phyloP scores from a whole-genome alignment of 495 filamentous ascomycete genomes.

The Penicillium salamii region DNA sequence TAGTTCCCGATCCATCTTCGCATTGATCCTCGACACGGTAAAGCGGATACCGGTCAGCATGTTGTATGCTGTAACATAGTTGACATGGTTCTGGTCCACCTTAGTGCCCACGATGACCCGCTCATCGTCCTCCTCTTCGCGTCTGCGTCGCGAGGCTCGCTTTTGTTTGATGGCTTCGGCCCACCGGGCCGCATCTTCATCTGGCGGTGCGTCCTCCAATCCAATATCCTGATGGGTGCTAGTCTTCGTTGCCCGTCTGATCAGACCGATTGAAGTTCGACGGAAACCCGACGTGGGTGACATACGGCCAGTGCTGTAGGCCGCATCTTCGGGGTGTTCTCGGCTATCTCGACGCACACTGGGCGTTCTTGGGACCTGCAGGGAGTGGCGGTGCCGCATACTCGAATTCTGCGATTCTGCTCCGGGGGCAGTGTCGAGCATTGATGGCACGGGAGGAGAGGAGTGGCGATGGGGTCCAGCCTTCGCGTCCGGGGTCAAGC shows the following conservation, averaged over 20 bases:
- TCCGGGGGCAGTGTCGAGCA: constrained; percentile 39
- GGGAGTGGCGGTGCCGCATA: constrained; percentile 80
- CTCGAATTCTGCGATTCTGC: constrained; percentile 43
- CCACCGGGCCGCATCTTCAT: constrained; percentile 89
- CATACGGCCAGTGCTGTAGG: constrained; percentile 71
- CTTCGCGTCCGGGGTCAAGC: constrained; percentile 35
- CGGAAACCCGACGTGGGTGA: constrained; percentile 71
- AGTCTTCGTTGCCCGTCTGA: constrained; percentile 75
- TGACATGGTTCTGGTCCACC: constrained; percentile 94
- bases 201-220: constrained; percentile 77
- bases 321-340: constrained; percentile 60
- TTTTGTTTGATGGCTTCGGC: constrained; percentile 90
- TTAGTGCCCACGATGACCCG: constrained; percentile 95
- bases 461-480: constrained; percentile 65
- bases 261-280: constrained; percentile 78
- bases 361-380: constrained; percentile 73
- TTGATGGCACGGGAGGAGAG: constrained; percentile 63
- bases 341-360: constrained; percentile 51
- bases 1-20: constrained; percentile 86
- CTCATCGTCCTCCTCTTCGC: constrained; percentile 92
- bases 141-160: constrained; percentile 72
- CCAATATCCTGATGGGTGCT: constrained; percentile 73
- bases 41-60: constrained; percentile 99
- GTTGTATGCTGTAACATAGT: constrained; percentile 98
- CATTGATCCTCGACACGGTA: constrained; percentile 92